Evolutionary conservation across 192 early-diverging fungal genomes (phyloP), one percentile per base, ranked within the genome.

Genomic region (Entomortierella parvispora): DNA sequence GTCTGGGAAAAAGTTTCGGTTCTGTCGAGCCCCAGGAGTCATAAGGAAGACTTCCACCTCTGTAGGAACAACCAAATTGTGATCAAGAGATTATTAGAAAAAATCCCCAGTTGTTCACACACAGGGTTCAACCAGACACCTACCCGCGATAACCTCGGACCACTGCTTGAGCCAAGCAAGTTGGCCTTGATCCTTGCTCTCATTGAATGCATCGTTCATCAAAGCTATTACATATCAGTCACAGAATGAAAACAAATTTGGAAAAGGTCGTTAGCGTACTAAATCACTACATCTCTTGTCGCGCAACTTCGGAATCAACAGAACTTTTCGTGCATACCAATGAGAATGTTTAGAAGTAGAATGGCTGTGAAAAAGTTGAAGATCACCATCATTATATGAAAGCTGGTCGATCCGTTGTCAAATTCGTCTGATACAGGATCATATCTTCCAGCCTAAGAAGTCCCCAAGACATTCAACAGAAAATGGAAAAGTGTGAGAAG

Each of bases 141-240:
- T 64, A 77, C 74, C 74, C 2, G 60, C 32, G 49, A 77, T 77
- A 17, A 77, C 74, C 17, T 77, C 65, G 12, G 74, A 77, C 74
- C 65, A 77, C 49, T 77, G 74, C 42, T 77, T 77, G 1, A 77
- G 43, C 74, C 74, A 77, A 11, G 74, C 74, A 25, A 68, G 51
- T 32, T 77, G 53, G 15, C 74, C 74, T 46, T 68, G 56, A 34
- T 68, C 43, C 54, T 58, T 77, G 49, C 74, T 77, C 55, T 77
- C 65, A 20, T 56, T 77, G 43, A 49, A 77, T 0, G 65, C 74
- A 18, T 77, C 74, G 49, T 77, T 77, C 74, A 77, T 77, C 46
- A 77, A 43, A 15, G 74, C 74, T 77, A 42, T 77, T 12, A 12
- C 37, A 40, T 12, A 12, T 5, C n/a, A n/a, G n/a, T n/a, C n/a